A percentile compares a stretch with the other conserved stretches of the same genome.
Evolutionary conservation across 2,329 filamentous ascomycete genomes (phyloP).

Genomic region (Colletotrichum viniferum): DNA sequence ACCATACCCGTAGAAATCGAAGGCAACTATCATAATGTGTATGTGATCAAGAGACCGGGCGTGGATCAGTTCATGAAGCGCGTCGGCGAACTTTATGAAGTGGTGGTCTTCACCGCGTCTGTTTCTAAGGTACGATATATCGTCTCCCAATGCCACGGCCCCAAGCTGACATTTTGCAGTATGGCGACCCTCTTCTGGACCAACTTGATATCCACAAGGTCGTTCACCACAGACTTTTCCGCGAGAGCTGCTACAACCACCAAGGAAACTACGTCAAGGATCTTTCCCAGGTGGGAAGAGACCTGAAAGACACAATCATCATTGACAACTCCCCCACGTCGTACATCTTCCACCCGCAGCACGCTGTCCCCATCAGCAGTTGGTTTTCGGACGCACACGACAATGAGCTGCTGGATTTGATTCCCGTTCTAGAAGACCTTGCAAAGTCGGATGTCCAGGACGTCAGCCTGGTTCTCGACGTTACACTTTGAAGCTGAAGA

Average conservation of each 20-base stretch:
- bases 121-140: slow-evolving; percentile 83
- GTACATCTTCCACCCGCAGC: slow-evolving; percentile 99
- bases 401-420: slow-evolving; percentile 96
- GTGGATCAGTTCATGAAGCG: slow-evolving; percentile 99
- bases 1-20: slow-evolving; percentile 99
- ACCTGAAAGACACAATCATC: slow-evolving; percentile 97
- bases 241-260: slow-evolving; percentile 99
- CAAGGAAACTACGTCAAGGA: slow-evolving; percentile 99
- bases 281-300: slow-evolving; percentile 92
- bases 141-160: slow-evolving; percentile 23
- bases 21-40: slow-evolving; percentile 98
- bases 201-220: slow-evolving; percentile 97
- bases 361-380: slow-evolving; percentile 98
- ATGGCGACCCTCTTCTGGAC: slow-evolving; percentile 93
- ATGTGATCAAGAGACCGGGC: slow-evolving; percentile 98
- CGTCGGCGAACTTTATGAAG: slow-evolving; percentile 96
- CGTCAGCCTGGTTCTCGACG: slow-evolving; percentile 96
- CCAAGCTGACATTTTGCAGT: slow-evolving; percentile 54
- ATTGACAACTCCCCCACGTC: slow-evolving; percentile 99
- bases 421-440: slow-evolving; percentile 97
- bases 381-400: slow-evolving; percentile 99
- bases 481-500: slow-evolving; percentile 66
- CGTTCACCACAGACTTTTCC: slow-evolving; percentile 93
- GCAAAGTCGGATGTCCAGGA: slow-evolving; percentile 88
- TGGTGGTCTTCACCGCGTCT: slow-evolving; percentile 97